Evolutionary conservation across 2,329 filamentous ascomycete genomes (phyloP), one percentile per base, ranked within the genome.

Genomic region (Nothophoma quercina): DNA sequence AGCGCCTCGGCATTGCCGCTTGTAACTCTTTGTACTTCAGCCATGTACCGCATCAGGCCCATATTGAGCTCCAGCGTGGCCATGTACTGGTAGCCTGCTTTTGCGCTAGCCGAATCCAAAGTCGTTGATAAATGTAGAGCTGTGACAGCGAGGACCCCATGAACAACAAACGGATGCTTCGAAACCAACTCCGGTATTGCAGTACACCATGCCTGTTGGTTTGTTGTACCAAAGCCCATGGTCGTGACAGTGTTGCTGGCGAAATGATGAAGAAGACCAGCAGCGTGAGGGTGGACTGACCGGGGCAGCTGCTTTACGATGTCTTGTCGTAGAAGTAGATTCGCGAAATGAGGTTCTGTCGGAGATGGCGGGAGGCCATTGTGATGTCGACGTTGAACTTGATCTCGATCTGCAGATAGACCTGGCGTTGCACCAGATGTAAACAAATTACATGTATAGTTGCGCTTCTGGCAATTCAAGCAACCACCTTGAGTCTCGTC

Each of bases 91-190:
- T 65, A 61, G 2, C 33, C 23, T 13, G 63, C 47, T 45, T 45
- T 55, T 23, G 61, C 51, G 16, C 41, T 49, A 22, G 53, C 41
- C 4, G 29, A 40, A 6, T 16, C 36, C n/a, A 46, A 39, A 67
- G 68, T 41, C 18, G 69, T 72, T 10, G 75, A 74, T 19, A 78
- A 55, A 55, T 80, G 79, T 12, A 80, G 65, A n/a, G 76, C 74
- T 5, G 75, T 67, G 9, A 79, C 49, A 2, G 78, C 76, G 7
- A 80, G 59, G 4, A 80, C 69, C 10, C 74, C 75, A 50, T 78
- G 72, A 9, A 79, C 52, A 6, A 80, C 64, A 41, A 76, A 80
- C 2, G 66, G 60, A 52, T 77, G 69, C 6, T 69, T 70, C 19
- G 69, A 65, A 3, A 73, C 73, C 13, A 77, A 46, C 30, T 60